Conservation (phyloP, 1,284 basidiomycete genomes). For the Austroboletus olivaceoglutinosus region DNA sequence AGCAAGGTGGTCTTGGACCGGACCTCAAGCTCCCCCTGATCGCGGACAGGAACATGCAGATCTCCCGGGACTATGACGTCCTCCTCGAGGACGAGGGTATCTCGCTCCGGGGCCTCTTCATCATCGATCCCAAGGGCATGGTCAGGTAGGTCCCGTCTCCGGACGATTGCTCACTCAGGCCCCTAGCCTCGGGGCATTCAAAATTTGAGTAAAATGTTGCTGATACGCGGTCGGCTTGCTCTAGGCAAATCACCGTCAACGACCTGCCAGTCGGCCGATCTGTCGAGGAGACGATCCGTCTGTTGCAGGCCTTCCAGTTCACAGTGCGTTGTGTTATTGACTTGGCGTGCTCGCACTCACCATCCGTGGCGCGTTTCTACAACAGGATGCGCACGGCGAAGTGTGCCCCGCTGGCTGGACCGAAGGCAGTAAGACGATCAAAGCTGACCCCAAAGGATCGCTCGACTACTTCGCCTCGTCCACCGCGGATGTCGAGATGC, state of each 20-base stretch:
- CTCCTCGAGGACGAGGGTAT: conserved; percentile 84
- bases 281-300: conserved; percentile 85
- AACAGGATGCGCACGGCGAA: conserved; percentile 81
- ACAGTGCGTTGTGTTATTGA: conserved; percentile 49
- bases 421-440: conserved; percentile 73
- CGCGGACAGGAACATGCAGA: conserved; percentile 67
- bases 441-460: conserved; percentile 69
- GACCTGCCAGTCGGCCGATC: conserved; percentile 89
- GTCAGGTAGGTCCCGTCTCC: conserved; percentile 56
- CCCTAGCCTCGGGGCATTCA: too few relatives aligned
- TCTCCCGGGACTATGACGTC: conserved; percentile 78
- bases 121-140: conserved; percentile 86
- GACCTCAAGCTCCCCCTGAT: conserved; percentile 79
- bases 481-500: conserved; percentile 27
- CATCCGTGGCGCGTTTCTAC: background rate
- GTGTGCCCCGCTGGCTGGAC: conserved; percentile 90
- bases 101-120: conserved; percentile 82
- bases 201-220: too few relatives aligned
- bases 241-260: conserved; percentile 81
- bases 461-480: conserved; percentile 69
- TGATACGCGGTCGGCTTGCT: too few relatives aligned
- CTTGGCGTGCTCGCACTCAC: background rate
- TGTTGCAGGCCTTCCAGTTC: conserved; percentile 90
- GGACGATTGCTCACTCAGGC: too few relatives aligned
- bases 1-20: conserved; percentile 84